phyloP scores from a whole-genome alignment of 2,329 filamentous ascomycete species.

The Cytospora piceicola region DNA sequence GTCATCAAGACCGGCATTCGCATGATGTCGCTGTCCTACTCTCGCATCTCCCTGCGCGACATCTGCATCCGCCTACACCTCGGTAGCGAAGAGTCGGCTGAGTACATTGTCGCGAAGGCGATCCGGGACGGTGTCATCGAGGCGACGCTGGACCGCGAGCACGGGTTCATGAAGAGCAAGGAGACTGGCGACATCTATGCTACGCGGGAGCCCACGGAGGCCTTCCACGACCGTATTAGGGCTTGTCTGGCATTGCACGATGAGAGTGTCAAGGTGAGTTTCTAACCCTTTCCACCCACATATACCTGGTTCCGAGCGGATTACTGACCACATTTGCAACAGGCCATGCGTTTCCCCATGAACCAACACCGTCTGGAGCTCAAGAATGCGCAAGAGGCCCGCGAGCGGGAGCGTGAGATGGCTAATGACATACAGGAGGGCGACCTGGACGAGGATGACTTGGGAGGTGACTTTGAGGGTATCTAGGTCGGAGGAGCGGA shows the following conservation, averaged over 20 bases:
- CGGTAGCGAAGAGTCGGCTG: constrained; percentile 93
- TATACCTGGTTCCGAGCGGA: not conserved
- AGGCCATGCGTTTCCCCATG: constrained; percentile 99
- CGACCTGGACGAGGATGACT: constrained; percentile 94
- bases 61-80: constrained; percentile 95
- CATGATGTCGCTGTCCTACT: constrained; percentile 99
- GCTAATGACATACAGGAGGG: constrained; percentile 99
- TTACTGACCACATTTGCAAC: constrained; percentile 32
- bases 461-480: constrained; percentile 93
- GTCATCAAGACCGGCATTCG: constrained; percentile 99
- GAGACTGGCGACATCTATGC: constrained; percentile 95
- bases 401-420: constrained; percentile 93
- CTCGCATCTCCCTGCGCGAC: constrained; percentile 92
- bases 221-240: constrained; percentile 94
- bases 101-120: constrained; percentile 99
- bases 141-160: constrained; percentile 89
- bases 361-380: constrained; percentile 97
- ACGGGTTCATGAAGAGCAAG: constrained; percentile 98
- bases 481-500: constrained; percentile 64
- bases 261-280: constrained; percentile 90
- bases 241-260: constrained; percentile 92
- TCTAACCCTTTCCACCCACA: not conserved
- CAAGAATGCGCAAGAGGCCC: constrained; percentile 97
- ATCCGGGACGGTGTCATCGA: constrained; percentile 98
- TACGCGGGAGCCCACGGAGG: constrained; percentile 92